Evolutionary conservation across 148 eudicot species (phyloP), one percentile per base, ranked within the genome.

Genomic region (Spergularia marina): DNA sequence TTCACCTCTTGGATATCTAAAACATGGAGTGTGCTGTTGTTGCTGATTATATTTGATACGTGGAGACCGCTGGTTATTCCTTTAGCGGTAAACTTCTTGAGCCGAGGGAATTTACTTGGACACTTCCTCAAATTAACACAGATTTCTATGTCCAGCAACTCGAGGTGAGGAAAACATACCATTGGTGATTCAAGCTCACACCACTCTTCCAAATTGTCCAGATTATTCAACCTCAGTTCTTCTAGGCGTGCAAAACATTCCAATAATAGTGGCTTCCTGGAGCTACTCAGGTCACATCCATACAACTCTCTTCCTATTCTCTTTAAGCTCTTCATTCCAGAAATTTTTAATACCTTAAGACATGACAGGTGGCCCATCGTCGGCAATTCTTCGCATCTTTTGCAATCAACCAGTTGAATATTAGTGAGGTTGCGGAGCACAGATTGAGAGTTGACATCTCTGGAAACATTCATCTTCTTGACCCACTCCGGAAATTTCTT

Each of bases 401-500:
- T 30, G 34, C 34, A 30, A 30, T 2, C 34, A 30, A 1, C 34
- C 1, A 30, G 34, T 1, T 30, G 1, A 30, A 30, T 30, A 52
- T 53, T 55, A 47, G n/a, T 49, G 17, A 71, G 51, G 4, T 6
- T 70, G 73, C 34, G 12, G 47, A 41, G 47, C 47, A 1, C 9
- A 41, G 47, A 8, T 6, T 41, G 47, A 41, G 4, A 8, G 9
- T 41, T 41, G 34, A 30, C 34, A 41, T 5, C 47, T 30, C 73
- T 53, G 21, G 53, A 58, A 70, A 15, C 54, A 18, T 53, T 18
- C 73, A 70, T 70, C 40, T n/a, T 23, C 47, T 21, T 53, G 9
- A 71, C 25, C 74, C 74, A 71, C 25, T 7, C 7, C 5, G 74
- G 74, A 71, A 71, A 71, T 39, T 71, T 10, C 21, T 30, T 15